A percentile compares a stretch with the other conserved stretches of the same genome.
phyloP scores from a whole-genome alignment of 176 grass and related monocot species.

The Aegilops umbellulata region DNA sequence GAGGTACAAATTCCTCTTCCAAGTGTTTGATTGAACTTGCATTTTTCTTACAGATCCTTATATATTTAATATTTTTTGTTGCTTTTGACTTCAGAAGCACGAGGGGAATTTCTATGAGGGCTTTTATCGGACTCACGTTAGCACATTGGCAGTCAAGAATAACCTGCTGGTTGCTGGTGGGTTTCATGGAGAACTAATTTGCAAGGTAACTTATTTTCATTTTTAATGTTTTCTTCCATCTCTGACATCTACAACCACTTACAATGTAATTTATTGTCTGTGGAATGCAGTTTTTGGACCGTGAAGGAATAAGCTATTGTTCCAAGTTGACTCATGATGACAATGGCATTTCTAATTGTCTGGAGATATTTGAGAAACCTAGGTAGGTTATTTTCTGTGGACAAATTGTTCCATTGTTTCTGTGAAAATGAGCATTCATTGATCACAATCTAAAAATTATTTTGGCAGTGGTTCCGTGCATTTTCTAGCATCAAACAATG shows the following conservation, averaged over 20 bases:
- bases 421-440: background rate
- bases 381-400: conserved; percentile 46
- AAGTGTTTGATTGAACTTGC: background rate
- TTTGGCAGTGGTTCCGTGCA: conserved; percentile 65
- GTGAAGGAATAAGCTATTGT: conserved; percentile 82
- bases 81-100: conserved; percentile 59
- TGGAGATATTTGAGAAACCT: conserved; percentile 78
- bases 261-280: background rate
- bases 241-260: background rate
- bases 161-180: conserved; percentile 81
- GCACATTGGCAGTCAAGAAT: conserved; percentile 73
- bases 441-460: background rate
- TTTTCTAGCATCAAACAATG: conserved; percentile 79
- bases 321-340: conserved; percentile 63
- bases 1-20: conserved; percentile 53
- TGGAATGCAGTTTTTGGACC: conserved; percentile 67
- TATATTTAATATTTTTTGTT: conserved; percentile 18
- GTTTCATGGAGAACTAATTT: conserved; percentile 87
- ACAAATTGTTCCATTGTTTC: background rate
- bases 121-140: conserved; percentile 77
- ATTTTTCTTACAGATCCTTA: conserved; percentile 1
- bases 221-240: conserved; percentile 5
- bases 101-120: conserved; percentile 75
- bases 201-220: conserved; percentile 60
- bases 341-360: conserved; percentile 72